Evolutionary conservation across 768 basidiomycete species (phyloP), one percentile per base, ranked within the genome.

Genomic region (Amanita inopinata): DNA sequence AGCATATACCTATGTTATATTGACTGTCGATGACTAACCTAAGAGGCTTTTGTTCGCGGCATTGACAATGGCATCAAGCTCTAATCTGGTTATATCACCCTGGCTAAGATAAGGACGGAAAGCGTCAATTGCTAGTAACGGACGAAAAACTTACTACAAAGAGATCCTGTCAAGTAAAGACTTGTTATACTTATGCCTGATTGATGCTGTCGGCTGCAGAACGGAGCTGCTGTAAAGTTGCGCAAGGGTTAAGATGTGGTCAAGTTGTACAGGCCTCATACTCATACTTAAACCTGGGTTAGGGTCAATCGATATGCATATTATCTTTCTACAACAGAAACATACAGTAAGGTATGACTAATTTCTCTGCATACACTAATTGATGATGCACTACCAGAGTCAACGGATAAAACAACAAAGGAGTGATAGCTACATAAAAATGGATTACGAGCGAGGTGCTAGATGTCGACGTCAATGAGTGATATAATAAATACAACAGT

Each of bases 11-110:
- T 7, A 2, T 4, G n/a, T n/a, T n/a, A n/a, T n/a, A n/a, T n/a
- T n/a, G n/a, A n/a, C n/a, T n/a, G n/a, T 14, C 8, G 27, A 18
- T 35, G 38, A 61, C 62, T 43, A 31, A 85, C 87, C 87, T 36
- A 81, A 63, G 25, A 91, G 63, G 37, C 73, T 72, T 34, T 66
- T 66, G 53, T 90, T 90, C 4, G 87, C 88, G 9, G 88, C 88
- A 53, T 89, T 90, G 20, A 90, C 87, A 43, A 90, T 80, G 0
- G 76, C 64, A 55, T 88, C 86, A 8, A 83, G 62, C 39, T 78
- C 67, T 15, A 90, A 56, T 43, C 66, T 63, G 2, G 87, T 89
- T 44, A 91, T 88, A 58, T 89, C 82, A 18, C 83, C 84, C 54
- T 83, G 78, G 52, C 87, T 88, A 52, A 30, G 33, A 41, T 24